Percentiles rank a stretch among this genome's conserved stretches.
These are phyloP conservation scores for Neopestalotiopsis rosae DNA, from an alignment of 2,329 filamentous ascomycete species.

Conservation along the genomic window DNA sequence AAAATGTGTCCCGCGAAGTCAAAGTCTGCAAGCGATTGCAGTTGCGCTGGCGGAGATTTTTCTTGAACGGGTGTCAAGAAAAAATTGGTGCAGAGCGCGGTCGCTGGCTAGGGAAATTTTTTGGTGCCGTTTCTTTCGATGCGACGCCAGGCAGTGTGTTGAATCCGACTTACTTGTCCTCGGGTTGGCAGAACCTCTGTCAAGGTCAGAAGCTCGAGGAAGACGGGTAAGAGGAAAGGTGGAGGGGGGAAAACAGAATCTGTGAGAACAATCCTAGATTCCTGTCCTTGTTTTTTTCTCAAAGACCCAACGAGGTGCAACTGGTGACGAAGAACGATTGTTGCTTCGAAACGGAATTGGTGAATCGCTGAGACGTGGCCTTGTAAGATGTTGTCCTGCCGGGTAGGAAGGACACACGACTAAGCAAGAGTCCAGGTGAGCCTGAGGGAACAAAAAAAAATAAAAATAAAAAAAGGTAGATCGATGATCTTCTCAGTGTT, in stretches of 20 bases:
- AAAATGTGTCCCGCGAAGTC: slow-evolving; percentile 14
- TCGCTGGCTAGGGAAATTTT: slow-evolving; percentile 1
- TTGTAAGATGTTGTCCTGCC: slow-evolving; percentile 11
- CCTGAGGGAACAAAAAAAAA: neutral
- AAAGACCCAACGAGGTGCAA: neutral
- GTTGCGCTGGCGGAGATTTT: neutral
- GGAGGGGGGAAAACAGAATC: neutral
- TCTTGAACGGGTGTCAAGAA: neutral
- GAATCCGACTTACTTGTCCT: neutral
- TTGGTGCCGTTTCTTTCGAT: neutral
- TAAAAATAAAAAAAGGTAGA: neutral
- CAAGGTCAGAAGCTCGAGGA: neutral
- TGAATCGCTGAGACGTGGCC: slow-evolving; percentile 19
- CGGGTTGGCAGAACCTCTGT: neutral
- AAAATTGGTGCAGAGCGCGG: neutral
- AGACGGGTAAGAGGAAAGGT: neutral
- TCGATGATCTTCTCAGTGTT: slow-evolving; percentile 11
- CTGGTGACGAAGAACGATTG: slow-evolving; percentile 8
- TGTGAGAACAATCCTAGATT: neutral
- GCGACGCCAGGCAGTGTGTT: neutral
- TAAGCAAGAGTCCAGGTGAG: neutral
- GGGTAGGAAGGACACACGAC: neutral
- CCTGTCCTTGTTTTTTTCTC: neutral
- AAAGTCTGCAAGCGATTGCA: neutral
- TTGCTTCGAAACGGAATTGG: slow-evolving; percentile 10